phyloP scores from a whole-genome alignment of 176 grass and related monocot genomes.

The Oryza longistaminata region DNA sequence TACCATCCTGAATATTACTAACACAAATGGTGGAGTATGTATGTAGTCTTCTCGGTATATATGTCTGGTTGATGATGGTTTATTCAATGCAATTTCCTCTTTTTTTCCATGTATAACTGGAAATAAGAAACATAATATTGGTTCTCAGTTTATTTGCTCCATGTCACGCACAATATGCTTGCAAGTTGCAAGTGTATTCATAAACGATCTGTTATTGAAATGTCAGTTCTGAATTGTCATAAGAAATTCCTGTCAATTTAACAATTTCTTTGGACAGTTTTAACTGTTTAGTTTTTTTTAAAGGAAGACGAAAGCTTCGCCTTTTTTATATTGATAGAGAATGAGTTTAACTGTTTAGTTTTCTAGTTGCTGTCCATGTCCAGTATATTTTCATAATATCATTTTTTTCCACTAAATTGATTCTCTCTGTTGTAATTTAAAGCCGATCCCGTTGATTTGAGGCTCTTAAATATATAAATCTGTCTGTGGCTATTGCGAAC shows the following conservation, averaged over 20 bases:
- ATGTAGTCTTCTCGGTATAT: not conserved
- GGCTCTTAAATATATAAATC: not conserved
- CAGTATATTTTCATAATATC: not conserved
- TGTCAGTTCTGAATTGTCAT: not conserved
- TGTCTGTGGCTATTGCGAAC: constrained; percentile 26
- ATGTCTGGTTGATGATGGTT: constrained; percentile 3
- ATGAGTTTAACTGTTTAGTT: not conserved
- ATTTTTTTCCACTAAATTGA: not conserved
- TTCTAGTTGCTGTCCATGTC: not conserved
- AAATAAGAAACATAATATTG: not conserved
- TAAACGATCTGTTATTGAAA: constrained; percentile 4
- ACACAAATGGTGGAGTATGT: not conserved
- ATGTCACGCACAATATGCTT: not conserved
- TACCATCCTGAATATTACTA: not conserved
- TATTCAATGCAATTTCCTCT: not conserved
- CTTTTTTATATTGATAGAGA: too few relatives aligned
- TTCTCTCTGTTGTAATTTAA: constrained; percentile 26
- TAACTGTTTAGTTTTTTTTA: not conserved
- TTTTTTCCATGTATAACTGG: not conserved
- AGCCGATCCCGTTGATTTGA: not conserved
- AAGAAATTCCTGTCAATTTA: not conserved
- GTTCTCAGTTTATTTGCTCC: not conserved
- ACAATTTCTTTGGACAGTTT: too few relatives aligned
- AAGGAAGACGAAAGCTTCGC: too few relatives aligned
- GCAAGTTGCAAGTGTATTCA: not conserved